phyloP scores from a whole-genome alignment of 257 asterid genomes.

The Mitragyna speciosa region DNA sequence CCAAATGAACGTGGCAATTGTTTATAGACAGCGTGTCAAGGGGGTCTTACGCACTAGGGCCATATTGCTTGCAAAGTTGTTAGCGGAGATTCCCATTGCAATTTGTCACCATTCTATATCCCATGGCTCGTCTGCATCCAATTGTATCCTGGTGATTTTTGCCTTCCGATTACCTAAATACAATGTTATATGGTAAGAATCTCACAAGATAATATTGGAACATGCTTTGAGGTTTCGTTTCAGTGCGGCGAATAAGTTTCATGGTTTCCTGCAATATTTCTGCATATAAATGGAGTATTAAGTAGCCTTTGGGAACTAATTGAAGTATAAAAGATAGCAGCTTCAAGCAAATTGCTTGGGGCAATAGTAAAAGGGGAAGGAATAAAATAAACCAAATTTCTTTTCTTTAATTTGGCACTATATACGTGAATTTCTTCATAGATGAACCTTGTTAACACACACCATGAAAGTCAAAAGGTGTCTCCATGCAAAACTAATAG shows the following conservation, averaged over 20 bases:
- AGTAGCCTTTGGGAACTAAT: not conserved
- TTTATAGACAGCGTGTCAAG: slow-evolving; percentile 90
- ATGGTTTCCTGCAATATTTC: not conserved
- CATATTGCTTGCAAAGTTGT: slow-evolving; percentile 88
- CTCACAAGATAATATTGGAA: not conserved
- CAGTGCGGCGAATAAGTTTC: not conserved
- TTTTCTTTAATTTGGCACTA: too few relatives aligned
- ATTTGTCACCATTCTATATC: slow-evolving; percentile 86
- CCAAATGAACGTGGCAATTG: slow-evolving; percentile 98
- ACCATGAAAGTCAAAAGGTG: not conserved
- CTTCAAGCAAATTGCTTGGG: not conserved
- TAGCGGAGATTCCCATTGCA: slow-evolving; percentile 90
- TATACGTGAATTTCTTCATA: not conserved
- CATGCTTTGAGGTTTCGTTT: too few relatives aligned
- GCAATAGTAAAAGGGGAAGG: not conserved
- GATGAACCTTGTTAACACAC: not conserved
- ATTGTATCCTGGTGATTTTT: slow-evolving; percentile 67
- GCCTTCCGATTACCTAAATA: not conserved
- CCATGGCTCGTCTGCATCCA: slow-evolving; percentile 95
- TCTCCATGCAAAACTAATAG: not conserved
- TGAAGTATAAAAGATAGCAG: not conserved
- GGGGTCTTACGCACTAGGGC: slow-evolving; percentile 83
- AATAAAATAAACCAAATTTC: not conserved
- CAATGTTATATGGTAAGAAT: not conserved
- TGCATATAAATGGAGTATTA: too few relatives aligned